phyloP scores from a whole-genome alignment of 164 flowering plant genomes.

The Taxillus chinensis region DNA sequence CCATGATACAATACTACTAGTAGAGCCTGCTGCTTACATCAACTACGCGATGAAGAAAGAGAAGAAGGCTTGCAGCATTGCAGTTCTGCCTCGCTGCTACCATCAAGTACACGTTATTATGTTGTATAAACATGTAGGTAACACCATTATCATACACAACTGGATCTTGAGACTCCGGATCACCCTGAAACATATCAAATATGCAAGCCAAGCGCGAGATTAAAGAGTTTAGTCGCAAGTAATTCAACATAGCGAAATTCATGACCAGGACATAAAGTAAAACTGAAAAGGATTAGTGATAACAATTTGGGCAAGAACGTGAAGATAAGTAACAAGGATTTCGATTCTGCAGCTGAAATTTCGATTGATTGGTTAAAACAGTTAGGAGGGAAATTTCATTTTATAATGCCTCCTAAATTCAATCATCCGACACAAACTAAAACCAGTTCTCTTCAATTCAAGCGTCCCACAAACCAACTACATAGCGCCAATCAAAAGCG shows the following conservation, averaged over 20 bases:
- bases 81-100: constrained; percentile 89
- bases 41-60: constrained; percentile 86
- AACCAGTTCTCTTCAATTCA: not conserved
- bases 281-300: no score
- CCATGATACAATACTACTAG: constrained; percentile 5
- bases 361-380: no score
- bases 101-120: constrained; percentile 87
- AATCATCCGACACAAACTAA: not conserved
- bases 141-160: constrained; percentile 90
- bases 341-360: no score
- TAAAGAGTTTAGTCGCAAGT: not conserved
- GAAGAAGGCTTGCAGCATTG: constrained; percentile 91
- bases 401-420: not conserved
- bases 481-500: not conserved
- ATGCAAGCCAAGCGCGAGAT: not conserved
- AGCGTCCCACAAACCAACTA: not conserved
- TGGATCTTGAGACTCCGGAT: constrained; percentile 87
- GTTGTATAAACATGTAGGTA: constrained; percentile 85
- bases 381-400: no score
- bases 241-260: not conserved
- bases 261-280: not conserved
- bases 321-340: no score
- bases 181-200: constrained; percentile 48
- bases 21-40: constrained; percentile 85
- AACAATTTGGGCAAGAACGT: no score